These are phyloP conservation scores for Kokia cookei DNA, from an alignment of 441 rosid species.

Conservation along the genomic window DNA sequence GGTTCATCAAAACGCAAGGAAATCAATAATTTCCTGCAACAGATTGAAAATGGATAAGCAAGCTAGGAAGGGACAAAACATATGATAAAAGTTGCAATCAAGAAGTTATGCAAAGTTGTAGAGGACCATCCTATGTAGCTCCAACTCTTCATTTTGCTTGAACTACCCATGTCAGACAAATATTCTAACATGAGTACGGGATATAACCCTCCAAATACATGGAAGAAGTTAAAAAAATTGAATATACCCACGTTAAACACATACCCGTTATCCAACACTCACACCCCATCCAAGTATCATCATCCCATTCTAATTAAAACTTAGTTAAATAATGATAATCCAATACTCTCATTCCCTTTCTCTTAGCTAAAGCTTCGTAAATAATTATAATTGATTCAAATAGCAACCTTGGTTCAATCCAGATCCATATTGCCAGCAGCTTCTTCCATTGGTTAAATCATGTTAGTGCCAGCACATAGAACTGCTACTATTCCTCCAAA, in stretches of 20 bases:
- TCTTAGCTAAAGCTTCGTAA: neutral
- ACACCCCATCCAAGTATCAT: neutral
- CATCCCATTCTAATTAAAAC: neutral
- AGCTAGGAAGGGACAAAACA: neutral
- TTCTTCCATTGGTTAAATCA: neutral
- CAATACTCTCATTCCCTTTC: neutral
- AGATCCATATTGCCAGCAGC: neutral
- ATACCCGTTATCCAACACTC: neutral
- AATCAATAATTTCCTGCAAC: conserved; percentile 77
- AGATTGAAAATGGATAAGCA: conserved; percentile 16
- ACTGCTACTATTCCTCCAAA: neutral
- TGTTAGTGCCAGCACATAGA: neutral
- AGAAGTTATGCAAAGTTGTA: neutral
- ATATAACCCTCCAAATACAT: neutral
- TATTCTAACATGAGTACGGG: neutral
- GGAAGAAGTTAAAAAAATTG: neutral
- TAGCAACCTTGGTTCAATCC: neutral
- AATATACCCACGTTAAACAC: neutral
- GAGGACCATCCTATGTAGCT: neutral
- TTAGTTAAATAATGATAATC: neutral
- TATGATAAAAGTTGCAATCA: neutral
- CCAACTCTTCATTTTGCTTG: neutral
- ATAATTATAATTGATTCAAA: neutral
- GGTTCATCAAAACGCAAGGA: conserved; percentile 86
- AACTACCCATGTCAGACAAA: neutral